These are phyloP conservation scores for Mycosphaerella sp. DNA, from an alignment of 2,329 filamentous ascomycete genomes.

Conservation along the genomic window DNA sequence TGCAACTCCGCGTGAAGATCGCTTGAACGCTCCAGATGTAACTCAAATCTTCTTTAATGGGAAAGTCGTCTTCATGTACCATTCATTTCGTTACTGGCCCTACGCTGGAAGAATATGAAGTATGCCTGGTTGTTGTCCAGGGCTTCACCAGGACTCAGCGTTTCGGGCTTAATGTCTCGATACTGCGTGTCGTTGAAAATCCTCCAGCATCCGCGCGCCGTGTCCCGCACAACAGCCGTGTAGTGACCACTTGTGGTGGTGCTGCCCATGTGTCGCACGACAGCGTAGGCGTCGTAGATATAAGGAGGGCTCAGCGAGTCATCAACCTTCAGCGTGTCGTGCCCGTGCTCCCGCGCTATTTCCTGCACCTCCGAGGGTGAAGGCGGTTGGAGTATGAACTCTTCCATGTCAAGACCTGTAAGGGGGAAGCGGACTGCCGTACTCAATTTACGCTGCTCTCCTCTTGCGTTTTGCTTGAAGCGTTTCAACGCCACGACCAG, in stretches of 20 bases:
- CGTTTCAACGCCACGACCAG: conserved; percentile 73
- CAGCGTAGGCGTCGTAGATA: conserved; percentile 77
- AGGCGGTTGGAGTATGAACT: conserved; percentile 51
- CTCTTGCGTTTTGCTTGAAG: conserved; percentile 51
- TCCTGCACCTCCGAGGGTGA: conserved; percentile 29
- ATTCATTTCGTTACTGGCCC: conserved; percentile 10
- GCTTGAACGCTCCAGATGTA: conserved; percentile 8
- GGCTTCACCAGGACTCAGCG: conserved; percentile 33
- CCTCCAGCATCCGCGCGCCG: conserved; percentile 51
- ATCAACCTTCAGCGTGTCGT: conserved; percentile 31
- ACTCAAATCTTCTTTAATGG: background rate
- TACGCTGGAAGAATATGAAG: conserved; percentile 53
- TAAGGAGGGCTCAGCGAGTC: conserved; percentile 51
- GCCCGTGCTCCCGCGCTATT: conserved; percentile 30
- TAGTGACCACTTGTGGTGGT: conserved; percentile 73
- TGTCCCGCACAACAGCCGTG: conserved; percentile 53
- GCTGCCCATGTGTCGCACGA: conserved; percentile 68
- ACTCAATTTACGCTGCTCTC: conserved; percentile 59
- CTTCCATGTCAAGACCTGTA: conserved; percentile 57
- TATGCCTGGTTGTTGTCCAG: conserved; percentile 59
- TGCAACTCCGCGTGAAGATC: background rate
- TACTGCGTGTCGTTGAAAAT: conserved; percentile 54
- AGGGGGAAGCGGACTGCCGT: conserved; percentile 72
- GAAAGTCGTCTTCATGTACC: background rate
- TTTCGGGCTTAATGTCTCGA: conserved; percentile 52